Evolutionary conservation across 2,329 filamentous ascomycete species (phyloP).

Genomic region (Colletotrichum cuscutae): DNA sequence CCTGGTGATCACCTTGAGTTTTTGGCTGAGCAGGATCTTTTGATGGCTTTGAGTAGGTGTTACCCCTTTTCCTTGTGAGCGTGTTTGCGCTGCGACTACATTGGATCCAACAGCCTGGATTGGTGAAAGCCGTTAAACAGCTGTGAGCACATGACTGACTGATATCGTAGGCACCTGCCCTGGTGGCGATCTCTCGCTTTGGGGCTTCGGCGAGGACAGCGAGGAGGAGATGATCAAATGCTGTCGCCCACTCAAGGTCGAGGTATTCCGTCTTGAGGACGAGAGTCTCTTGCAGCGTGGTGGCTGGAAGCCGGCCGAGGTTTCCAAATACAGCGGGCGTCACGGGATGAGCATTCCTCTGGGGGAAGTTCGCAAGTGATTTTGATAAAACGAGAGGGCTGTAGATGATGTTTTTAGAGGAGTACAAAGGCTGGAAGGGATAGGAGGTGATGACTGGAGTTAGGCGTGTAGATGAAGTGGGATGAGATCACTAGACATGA

Average conservation of each 20-base stretch:
- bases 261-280: conserved; percentile 74
- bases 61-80: neutral
- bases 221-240: conserved; percentile 75
- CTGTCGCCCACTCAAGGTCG: conserved; percentile 78
- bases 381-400: too few relatives aligned
- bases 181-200: conserved; percentile 82
- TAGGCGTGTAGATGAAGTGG: neutral
- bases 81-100: neutral
- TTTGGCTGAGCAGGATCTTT: conserved; percentile 80
- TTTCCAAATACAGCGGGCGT: conserved; percentile 70
- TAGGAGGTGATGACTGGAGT: neutral
- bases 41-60: conserved; percentile 64
- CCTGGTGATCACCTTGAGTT: conserved; percentile 76
- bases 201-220: conserved; percentile 79
- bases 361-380: conserved; percentile 24
- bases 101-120: neutral
- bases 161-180: conserved; percentile 71
- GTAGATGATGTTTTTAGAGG: neutral
- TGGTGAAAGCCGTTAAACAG: neutral
- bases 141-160: neutral
- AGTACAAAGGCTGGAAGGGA: neutral
- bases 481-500: neutral
- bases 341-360: conserved; percentile 67
- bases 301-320: conserved; percentile 71
- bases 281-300: conserved; percentile 56